These are phyloP conservation scores for Gastroboletus turbinatus DNA, from an alignment of 1,284 basidiomycete species.

Conservation along the genomic window DNA sequence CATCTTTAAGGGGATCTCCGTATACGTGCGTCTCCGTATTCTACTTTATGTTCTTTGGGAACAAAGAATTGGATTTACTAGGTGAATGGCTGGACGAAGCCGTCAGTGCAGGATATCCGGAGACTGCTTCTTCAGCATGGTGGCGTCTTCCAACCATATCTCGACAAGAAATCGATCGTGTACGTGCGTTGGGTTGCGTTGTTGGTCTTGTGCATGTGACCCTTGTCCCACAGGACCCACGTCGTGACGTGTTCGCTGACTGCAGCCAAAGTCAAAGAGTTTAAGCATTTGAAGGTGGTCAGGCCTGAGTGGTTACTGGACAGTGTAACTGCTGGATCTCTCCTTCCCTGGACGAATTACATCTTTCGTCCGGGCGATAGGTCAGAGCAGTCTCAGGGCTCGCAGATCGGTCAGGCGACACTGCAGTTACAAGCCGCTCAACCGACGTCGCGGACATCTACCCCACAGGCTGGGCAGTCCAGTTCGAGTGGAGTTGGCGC, in stretches of 20 bases:
- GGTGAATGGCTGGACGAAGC: slow-evolving; percentile 91
- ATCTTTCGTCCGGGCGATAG: slow-evolving; percentile 52
- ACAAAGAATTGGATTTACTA: slow-evolving; percentile 31
- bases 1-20: slow-evolving; percentile 72
- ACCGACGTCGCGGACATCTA: neutral
- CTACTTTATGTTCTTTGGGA: neutral
- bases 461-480: neutral
- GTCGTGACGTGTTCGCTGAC: slow-evolving; percentile 91
- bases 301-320: slow-evolving; percentile 85
- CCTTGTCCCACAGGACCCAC: slow-evolving; percentile 62
- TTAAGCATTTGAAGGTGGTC: slow-evolving; percentile 86
- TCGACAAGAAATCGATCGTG: slow-evolving; percentile 77
- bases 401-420: slow-evolving; percentile 30
- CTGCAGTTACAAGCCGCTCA: slow-evolving; percentile 9
- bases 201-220: slow-evolving; percentile 1
- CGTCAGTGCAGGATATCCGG: slow-evolving; percentile 84
- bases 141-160: slow-evolving; percentile 81
- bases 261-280: slow-evolving; percentile 85
- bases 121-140: slow-evolving; percentile 82
- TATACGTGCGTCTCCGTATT: slow-evolving; percentile 62
- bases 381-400: slow-evolving; percentile 50
- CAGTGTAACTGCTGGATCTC: slow-evolving; percentile 59
- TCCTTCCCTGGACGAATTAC: slow-evolving; percentile 80
- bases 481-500: neutral
- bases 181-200: slow-evolving; percentile 38